A percentile compares a stretch with the other conserved stretches of the same genome.
phyloP scores from a whole-genome alignment of 768 basidiomycete genomes.

The Myochromella boudieri region DNA sequence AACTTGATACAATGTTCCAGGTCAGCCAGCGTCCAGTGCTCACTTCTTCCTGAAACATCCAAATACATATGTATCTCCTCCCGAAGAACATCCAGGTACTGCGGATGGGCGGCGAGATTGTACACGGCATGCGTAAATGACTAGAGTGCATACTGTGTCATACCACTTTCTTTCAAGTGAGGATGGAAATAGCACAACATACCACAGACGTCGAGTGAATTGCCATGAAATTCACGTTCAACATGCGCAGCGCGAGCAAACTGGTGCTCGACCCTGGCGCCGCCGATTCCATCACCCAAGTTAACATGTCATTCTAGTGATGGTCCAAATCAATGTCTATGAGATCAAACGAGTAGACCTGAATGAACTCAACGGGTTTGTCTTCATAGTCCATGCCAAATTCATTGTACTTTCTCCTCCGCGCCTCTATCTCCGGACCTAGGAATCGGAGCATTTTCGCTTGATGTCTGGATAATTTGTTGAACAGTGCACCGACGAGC shows the following conservation, averaged over 20 bases:
- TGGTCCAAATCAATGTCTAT: background rate
- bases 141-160: slow-evolving; percentile 17
- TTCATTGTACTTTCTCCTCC: slow-evolving; percentile 6
- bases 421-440: slow-evolving; percentile 8
- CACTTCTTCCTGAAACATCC: background rate
- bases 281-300: slow-evolving; percentile 20
- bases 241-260: slow-evolving; percentile 21
- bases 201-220: slow-evolving; percentile 30
- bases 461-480: slow-evolving; percentile 7
- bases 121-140: slow-evolving; percentile 28
- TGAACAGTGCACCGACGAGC: slow-evolving; percentile 9
- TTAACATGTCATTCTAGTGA: slow-evolving; percentile 18
- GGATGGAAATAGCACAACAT: background rate
- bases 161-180: background rate
- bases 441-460: slow-evolving; percentile 3
- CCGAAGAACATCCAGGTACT: slow-evolving; percentile 27
- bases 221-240: slow-evolving; percentile 35
- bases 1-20: slow-evolving; percentile 20
- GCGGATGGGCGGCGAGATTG: slow-evolving; percentile 25
- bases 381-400: slow-evolving; percentile 9
- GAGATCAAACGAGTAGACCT: background rate
- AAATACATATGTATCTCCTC: slow-evolving; percentile 32
- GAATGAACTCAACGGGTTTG: slow-evolving; percentile 11
- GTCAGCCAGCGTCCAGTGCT: slow-evolving; percentile 7
- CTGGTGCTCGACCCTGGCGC: slow-evolving; percentile 8